Conservation (phyloP, 2,329 filamentous ascomycete species). For the Monilinia fructigena region DNA sequence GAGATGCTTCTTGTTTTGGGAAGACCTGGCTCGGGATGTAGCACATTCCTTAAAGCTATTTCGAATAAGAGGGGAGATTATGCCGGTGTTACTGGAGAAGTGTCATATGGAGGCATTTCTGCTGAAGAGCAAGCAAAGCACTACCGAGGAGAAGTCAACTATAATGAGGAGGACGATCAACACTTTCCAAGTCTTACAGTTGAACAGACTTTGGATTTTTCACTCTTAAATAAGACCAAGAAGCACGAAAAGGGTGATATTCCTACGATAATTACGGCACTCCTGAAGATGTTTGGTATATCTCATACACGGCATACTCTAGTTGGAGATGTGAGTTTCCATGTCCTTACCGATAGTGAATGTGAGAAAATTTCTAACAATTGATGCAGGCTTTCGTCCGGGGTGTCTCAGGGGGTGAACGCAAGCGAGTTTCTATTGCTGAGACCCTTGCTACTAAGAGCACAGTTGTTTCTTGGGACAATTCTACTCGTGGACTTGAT, state of each 20-base stretch:
- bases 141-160: slow-evolving; percentile 71
- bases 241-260: slow-evolving; percentile 63
- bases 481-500: slow-evolving; percentile 76
- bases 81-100: slow-evolving; percentile 64
- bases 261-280: slow-evolving; percentile 64
- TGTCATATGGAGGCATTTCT: slow-evolving; percentile 70
- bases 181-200: slow-evolving; percentile 75
- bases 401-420: slow-evolving; percentile 76
- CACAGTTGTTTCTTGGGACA: slow-evolving; percentile 76
- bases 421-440: slow-evolving; percentile 77
- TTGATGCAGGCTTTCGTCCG: slow-evolving; percentile 49
- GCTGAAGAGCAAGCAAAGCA: slow-evolving; percentile 65
- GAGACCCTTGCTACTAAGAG: slow-evolving; percentile 74
- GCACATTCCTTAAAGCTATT: slow-evolving; percentile 74
- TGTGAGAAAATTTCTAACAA: slow-evolving; percentile 9
- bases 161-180: slow-evolving; percentile 74
- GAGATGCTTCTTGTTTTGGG: slow-evolving; percentile 75
- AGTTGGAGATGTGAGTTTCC: slow-evolving; percentile 60
- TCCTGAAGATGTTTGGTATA: slow-evolving; percentile 78
- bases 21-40: slow-evolving; percentile 71
- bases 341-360: slow-evolving; percentile 45
- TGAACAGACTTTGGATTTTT: slow-evolving; percentile 74
- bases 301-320: slow-evolving; percentile 70
- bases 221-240: slow-evolving; percentile 71
- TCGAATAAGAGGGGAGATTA: slow-evolving; percentile 67